phyloP scores from a whole-genome alignment of 495 filamentous ascomycete species.

The Hypoxylon fuscum region DNA sequence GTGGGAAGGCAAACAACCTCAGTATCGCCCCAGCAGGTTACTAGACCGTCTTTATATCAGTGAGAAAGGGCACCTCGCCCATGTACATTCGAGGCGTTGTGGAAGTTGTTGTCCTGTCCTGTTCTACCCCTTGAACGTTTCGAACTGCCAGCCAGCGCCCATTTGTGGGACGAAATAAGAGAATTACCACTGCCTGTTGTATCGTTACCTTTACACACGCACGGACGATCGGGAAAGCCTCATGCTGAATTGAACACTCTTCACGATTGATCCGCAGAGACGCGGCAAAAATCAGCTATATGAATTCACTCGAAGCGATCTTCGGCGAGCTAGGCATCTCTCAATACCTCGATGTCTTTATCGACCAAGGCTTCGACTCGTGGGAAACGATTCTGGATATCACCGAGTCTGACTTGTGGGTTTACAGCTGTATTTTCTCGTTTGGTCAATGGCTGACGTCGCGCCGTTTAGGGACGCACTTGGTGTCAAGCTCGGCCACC shows the following conservation, averaged over 20 bases:
- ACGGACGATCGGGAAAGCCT: constrained; percentile 12
- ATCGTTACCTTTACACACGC: constrained; percentile 16
- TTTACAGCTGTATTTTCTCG: constrained; percentile 1
- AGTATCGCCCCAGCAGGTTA: constrained; percentile 34
- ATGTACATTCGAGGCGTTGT: constrained; percentile 19
- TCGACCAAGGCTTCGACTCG: constrained; percentile 80
- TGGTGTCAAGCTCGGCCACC: constrained; percentile 79
- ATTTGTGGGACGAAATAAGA: constrained; percentile 10
- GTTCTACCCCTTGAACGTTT: constrained; percentile 1
- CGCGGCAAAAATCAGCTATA: constrained; percentile 45
- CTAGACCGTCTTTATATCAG: constrained; percentile 41
- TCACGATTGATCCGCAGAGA: constrained; percentile 30
- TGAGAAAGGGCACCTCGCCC: constrained; percentile 18
- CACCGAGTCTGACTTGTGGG: constrained; percentile 81
- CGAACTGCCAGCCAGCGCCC: constrained; percentile 10
- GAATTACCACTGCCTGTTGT: not conserved
- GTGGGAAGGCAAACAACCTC: constrained; percentile 17
- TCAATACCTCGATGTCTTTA: constrained; percentile 74
- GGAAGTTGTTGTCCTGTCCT: constrained; percentile 15
- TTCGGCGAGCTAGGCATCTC: constrained; percentile 76
- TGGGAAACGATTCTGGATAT: constrained; percentile 84
- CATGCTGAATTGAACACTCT: constrained; percentile 34
- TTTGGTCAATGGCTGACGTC: constrained; percentile 24
- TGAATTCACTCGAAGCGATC: constrained; percentile 60
- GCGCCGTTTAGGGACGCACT: constrained; percentile 64